phyloP scores from a whole-genome alignment of 345 rosid species.

The Passiflora organensis region DNA sequence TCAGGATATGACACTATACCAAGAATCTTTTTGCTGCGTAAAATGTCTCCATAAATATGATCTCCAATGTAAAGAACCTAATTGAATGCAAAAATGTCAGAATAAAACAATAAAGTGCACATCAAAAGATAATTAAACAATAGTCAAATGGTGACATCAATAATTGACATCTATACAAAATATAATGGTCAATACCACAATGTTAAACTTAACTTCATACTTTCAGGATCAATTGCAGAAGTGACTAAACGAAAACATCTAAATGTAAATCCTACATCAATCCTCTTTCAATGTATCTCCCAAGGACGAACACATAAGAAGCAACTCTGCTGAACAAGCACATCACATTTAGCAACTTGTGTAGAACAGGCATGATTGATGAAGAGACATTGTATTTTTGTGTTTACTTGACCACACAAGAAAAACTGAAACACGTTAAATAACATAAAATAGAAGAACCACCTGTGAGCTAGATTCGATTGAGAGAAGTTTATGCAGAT shows the following conservation, averaged over 20 bases:
- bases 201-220: too few relatives aligned
- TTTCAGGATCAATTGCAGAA: too few relatives aligned
- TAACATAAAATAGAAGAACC: conserved; percentile 2
- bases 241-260: not conserved
- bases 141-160: too few relatives aligned
- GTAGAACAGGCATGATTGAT: too few relatives aligned
- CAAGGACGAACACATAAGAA: not conserved
- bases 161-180: too few relatives aligned
- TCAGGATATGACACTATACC: conserved; percentile 50
- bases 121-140: not conserved
- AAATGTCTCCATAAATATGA: conserved; percentile 94
- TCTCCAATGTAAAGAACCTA: conserved; percentile 98
- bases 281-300: not conserved
- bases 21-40: conserved; percentile 92
- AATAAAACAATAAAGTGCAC: not conserved
- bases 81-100: conserved; percentile 13
- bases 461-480: conserved; percentile 96
- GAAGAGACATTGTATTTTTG: too few relatives aligned
- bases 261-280: not conserved
- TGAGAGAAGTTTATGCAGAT: conserved; percentile 91
- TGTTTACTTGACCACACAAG: not conserved
- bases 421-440: not conserved
- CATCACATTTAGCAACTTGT: not conserved
- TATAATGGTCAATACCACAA: too few relatives aligned
- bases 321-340: too few relatives aligned